A percentile compares a stretch with the other conserved stretches of the same genome.
Evolutionary conservation across 305 asterid species (phyloP).

Genomic region (Solanum chacoense): DNA sequence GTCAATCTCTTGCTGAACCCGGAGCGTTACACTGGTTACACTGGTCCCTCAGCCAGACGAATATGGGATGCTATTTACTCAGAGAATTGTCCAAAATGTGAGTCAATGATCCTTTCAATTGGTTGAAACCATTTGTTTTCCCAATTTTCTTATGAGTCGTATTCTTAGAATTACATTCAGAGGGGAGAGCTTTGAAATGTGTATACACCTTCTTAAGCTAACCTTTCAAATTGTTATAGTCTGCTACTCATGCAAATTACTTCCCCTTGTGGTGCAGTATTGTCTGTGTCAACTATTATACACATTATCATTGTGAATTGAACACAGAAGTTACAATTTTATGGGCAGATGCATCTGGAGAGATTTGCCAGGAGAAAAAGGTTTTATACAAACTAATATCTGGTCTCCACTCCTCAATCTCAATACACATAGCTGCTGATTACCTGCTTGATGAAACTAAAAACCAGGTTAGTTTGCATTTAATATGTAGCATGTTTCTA

Average conservation of each 20-base stretch:
- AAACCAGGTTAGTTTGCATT: conserved; percentile 38
- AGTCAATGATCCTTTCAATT: conserved; percentile 16
- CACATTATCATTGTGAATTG: background rate
- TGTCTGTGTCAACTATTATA: background rate
- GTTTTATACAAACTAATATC: conserved; percentile 85
- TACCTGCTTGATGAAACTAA: conserved; percentile 80
- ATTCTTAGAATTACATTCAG: background rate
- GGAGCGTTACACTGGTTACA: conserved; percentile 90
- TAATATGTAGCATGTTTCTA: background rate
- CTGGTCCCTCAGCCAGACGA: conserved; percentile 91
- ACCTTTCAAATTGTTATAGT: background rate
- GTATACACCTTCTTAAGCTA: background rate
- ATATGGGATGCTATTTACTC: conserved; percentile 96
- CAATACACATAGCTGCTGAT: conserved; percentile 79
- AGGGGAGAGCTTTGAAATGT: background rate
- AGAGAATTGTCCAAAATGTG: conserved; percentile 89
- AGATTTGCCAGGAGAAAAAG: conserved; percentile 81
- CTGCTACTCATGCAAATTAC: background rate
- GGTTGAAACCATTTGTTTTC: background rate
- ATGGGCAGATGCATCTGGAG: conserved; percentile 69
- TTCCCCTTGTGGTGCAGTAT: background rate
- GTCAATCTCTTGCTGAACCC: conserved; percentile 90
- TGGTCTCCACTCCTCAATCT: conserved; percentile 92
- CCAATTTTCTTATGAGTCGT: background rate
- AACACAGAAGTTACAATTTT: background rate